Percentiles rank a stretch among this genome's conserved stretches.
Conservation (phyloP, 2,329 filamentous ascomycete genomes). For the Alternaria sp. region DNA sequence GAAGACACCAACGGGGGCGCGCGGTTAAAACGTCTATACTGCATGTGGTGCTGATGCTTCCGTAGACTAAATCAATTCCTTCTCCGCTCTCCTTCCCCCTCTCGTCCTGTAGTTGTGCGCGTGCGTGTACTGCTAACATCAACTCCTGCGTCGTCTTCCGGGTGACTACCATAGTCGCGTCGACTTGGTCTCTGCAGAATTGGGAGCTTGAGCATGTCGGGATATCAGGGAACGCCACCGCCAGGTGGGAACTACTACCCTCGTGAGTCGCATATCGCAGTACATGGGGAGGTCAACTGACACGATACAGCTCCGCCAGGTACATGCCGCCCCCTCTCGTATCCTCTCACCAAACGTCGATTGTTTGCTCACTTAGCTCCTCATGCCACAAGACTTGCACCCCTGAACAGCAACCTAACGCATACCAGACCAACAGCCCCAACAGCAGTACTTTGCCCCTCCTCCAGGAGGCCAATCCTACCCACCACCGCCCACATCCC, state of each 20-base stretch:
- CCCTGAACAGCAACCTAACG: slow-evolving; percentile 13
- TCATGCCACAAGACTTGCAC: not conserved
- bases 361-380: not conserved
- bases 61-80: slow-evolving; percentile 16
- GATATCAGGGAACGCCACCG: slow-evolving; percentile 43
- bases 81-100: slow-evolving; percentile 5
- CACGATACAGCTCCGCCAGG: slow-evolving; percentile 43
- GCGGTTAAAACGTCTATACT: slow-evolving; percentile 27
- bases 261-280: slow-evolving; percentile 30
- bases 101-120: not conserved
- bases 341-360: not conserved
- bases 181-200: not conserved
- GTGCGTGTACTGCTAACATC: slow-evolving; percentile 3
- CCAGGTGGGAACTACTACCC: slow-evolving; percentile 50
- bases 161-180: not conserved
- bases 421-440: slow-evolving; percentile 34
- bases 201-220: slow-evolving; percentile 36
- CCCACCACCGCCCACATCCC: slow-evolving; percentile 47
- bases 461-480: slow-evolving; percentile 47
- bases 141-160: not conserved
- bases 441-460: slow-evolving; percentile 52
- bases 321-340: slow-evolving; percentile 9
- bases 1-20: slow-evolving; percentile 20
- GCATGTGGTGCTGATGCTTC: slow-evolving; percentile 34
- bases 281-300: slow-evolving; percentile 19